Conservation (phyloP, 2,329 filamentous ascomycete genomes). For the Trichoderma lentiforme region DNA sequence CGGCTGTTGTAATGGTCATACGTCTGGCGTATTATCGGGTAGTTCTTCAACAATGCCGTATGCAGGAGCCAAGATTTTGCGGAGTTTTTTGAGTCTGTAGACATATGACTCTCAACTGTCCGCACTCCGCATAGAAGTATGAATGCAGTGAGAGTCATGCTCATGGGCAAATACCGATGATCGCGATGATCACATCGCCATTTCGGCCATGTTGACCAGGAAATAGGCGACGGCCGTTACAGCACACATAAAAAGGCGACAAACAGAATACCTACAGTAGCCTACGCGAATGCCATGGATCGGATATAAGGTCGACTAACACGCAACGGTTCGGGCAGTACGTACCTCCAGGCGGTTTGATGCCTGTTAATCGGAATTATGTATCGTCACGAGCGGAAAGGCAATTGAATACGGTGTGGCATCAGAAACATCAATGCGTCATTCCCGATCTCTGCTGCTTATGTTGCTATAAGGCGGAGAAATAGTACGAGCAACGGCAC, state of each 20-base stretch:
- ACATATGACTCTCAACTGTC: background rate
- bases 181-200: background rate
- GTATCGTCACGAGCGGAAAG: background rate
- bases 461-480: background rate
- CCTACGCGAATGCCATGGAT: background rate
- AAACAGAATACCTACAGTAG: background rate
- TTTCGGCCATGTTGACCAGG: background rate
- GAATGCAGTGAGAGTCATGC: background rate
- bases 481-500: background rate
- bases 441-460: background rate
- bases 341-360: background rate
- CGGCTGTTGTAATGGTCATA: background rate
- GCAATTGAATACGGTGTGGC: background rate
- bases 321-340: background rate
- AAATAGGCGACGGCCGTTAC: background rate
- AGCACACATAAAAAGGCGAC: too few species aligned
- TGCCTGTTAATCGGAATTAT: background rate
- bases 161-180: background rate
- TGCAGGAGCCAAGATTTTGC: background rate
- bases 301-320: background rate
- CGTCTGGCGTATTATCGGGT: background rate
- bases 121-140: background rate
- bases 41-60: background rate
- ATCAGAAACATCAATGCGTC: background rate
- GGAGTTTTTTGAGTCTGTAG: background rate